Conservation (phyloP, 129 eudicot genomes). For the Tagetes patula region DNA sequence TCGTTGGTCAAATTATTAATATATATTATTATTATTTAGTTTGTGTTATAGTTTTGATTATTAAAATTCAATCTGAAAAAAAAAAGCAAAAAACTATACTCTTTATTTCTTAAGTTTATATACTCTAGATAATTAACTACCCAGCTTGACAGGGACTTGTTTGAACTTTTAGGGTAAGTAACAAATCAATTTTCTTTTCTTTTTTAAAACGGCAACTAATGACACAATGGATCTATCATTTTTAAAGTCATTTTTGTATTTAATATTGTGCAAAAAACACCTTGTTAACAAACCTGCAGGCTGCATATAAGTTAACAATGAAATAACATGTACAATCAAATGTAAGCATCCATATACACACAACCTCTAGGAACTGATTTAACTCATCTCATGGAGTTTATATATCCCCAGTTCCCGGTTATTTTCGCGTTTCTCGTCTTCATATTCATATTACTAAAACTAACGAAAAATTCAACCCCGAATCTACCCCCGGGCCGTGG, state of each 20-base stretch:
- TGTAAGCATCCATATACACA: conserved; percentile 6
- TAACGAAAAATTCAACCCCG: conserved; percentile 12
- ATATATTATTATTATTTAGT: no score
- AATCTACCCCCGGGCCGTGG: conserved; percentile 42
- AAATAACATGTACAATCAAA: conserved; percentile 2
- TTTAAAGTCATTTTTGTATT: neutral
- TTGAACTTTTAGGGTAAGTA: no score
- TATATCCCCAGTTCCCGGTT: conserved; percentile 6
- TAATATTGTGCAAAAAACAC: neutral
- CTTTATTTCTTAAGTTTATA: no score
- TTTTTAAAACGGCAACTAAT: neutral
- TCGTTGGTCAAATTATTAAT: no score
- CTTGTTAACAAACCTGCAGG: neutral
- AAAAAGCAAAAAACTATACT: no score
- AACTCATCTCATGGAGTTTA: conserved; percentile 26
- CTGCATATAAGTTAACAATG: neutral
- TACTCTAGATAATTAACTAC: no score
- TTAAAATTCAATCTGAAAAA: no score
- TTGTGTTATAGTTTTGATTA: no score
- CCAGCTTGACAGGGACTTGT: no score
- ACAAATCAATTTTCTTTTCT: neutral
- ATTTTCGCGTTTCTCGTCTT: conserved; percentile 27
- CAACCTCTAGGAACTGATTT: conserved; percentile 7
- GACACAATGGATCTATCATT: conserved; percentile 1
- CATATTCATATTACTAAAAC: conserved; percentile 18